Percentiles rank a stretch among this genome's conserved stretches.
phyloP scores from a whole-genome alignment of 805 yeast genomes.

The Teunomyces barrocoloradensis region DNA sequence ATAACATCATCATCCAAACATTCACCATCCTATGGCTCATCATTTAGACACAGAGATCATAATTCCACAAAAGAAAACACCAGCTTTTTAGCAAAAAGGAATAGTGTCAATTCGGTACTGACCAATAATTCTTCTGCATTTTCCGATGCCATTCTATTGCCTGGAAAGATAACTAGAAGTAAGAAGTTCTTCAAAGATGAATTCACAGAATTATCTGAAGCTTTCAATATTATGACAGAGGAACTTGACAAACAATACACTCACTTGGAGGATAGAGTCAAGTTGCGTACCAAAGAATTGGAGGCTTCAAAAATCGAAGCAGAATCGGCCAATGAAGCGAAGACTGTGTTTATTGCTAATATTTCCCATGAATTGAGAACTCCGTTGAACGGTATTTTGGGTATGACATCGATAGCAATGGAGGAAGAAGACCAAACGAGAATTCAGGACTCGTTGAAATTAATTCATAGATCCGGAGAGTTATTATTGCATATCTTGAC shows the following conservation, averaged over 20 bases:
- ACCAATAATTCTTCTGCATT: conserved; percentile 39
- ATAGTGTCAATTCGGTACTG: conserved; percentile 26
- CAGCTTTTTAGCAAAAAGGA: conserved; percentile 11
- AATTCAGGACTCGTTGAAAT: conserved; percentile 71
- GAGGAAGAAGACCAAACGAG: conserved; percentile 70
- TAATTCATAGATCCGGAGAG: conserved; percentile 91
- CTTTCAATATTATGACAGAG: conserved; percentile 88
- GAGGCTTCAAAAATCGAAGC: conserved; percentile 88
- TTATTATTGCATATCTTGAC: conserved; percentile 83
- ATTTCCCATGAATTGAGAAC: conserved; percentile 93
- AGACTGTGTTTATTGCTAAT: conserved; percentile 88
- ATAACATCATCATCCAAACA: background rate
- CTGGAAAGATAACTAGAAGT: conserved; percentile 33
- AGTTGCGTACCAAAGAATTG: conserved; percentile 79
- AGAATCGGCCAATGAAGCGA: conserved; percentile 94
- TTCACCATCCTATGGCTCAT: background rate
- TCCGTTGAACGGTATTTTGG: conserved; percentile 92
- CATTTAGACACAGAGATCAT: background rate
- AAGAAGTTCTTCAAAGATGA: conserved; percentile 71
- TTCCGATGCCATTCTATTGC: conserved; percentile 39
- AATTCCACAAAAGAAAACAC: background rate
- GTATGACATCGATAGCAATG: conserved; percentile 93
- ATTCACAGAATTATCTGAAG: conserved; percentile 80
- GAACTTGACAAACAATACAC: conserved; percentile 82
- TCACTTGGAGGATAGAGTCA: conserved; percentile 83